Percentiles rank a stretch among this genome's conserved stretches.
Conservation (phyloP, 192 early-diverging fungal species). For the Phycomyces blakesleeanus region DNA sequence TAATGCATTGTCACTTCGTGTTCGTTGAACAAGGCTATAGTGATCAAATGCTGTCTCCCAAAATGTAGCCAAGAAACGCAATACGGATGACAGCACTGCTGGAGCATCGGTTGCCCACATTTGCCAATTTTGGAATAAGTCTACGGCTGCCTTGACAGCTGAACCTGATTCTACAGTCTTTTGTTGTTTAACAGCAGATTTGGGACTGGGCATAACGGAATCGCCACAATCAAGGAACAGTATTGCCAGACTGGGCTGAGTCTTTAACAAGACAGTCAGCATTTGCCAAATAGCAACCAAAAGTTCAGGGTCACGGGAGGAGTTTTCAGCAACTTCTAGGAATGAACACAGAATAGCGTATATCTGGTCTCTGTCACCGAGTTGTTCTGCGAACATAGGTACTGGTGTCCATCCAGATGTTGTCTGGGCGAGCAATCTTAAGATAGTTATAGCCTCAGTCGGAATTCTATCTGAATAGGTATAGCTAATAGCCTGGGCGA, state of each 20-base stretch:
- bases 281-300: constrained; percentile 44
- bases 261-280: constrained; percentile 39
- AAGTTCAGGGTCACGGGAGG: constrained; percentile 7
- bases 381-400: constrained; percentile 44
- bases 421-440: constrained; percentile 31
- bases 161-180: constrained; percentile 26
- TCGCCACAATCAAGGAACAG: constrained; percentile 37
- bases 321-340: constrained; percentile 16
- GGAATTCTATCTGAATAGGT: constrained; percentile 30
- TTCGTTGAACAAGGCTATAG: constrained; percentile 32
- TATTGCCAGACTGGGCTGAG: constrained; percentile 41
- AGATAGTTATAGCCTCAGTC: constrained; percentile 35
- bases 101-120: constrained; percentile 26
- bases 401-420: constrained; percentile 34
- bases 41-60: constrained; percentile 46
- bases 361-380: constrained; percentile 41
- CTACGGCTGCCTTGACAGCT: constrained; percentile 36
- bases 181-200: constrained; percentile 18
- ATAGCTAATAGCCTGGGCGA: constrained; percentile 37
- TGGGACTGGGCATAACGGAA: constrained; percentile 31
- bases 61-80: constrained; percentile 43
- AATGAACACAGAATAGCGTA: constrained; percentile 29
- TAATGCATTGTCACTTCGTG: constrained; percentile 38
- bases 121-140: constrained; percentile 35
- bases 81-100: constrained; percentile 35